Base-by-base conservation (phyloP, 495 filamentous ascomycete genomes). In the Aeminium ludgeri region DNA sequence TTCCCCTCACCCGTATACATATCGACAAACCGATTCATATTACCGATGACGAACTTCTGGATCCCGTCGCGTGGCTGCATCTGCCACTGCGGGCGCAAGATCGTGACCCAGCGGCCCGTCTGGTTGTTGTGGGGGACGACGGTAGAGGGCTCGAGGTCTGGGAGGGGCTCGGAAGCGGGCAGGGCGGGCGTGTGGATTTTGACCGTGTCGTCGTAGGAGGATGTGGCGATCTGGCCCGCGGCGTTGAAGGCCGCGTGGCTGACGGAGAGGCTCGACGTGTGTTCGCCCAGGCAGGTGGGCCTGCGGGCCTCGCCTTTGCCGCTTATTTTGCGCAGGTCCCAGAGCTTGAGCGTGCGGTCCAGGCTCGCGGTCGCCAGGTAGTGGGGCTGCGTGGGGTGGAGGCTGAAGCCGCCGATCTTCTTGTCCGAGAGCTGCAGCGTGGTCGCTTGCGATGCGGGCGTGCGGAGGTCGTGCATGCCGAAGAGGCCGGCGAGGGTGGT, bases 21-120 rank as follows among this genome's bases (percentile, higher is more conserved):
- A 56, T 97, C 89, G 2, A 96, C 81, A 48, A 94, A 95, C 15
- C 89, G 75, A 55, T 94, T 94, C 89, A 96, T 96, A 55, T 94
- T 96, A 0, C 82, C 91, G 44, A 97, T 87, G 33, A 76, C 85
- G 59, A 96, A 83, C 35, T 82, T 80, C 40, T 92, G 78, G 5
- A 85, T 70, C 18, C 73, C 74, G 36, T 86, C 80, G 29, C 66
- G 64, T 0, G 89, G 89, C 37, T 69, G 70, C 15, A 67, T 57
- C 59, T 96, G 91, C 89, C 89, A 97, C 49, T 94, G 83, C 3
- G 89, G 78, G 38, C 86, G 83, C 6, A 97, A 66, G 67, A 80
- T 79, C 1, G 76, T 80, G 27, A 80, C 72, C 73, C 74, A 81
- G 58, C 78, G 69, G 0, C 89, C 89, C 0, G 91, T 96, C 63